Evolutionary conservation across 192 early-diverging fungal species (phyloP).

Genomic region (Linnemannia hyalina): DNA sequence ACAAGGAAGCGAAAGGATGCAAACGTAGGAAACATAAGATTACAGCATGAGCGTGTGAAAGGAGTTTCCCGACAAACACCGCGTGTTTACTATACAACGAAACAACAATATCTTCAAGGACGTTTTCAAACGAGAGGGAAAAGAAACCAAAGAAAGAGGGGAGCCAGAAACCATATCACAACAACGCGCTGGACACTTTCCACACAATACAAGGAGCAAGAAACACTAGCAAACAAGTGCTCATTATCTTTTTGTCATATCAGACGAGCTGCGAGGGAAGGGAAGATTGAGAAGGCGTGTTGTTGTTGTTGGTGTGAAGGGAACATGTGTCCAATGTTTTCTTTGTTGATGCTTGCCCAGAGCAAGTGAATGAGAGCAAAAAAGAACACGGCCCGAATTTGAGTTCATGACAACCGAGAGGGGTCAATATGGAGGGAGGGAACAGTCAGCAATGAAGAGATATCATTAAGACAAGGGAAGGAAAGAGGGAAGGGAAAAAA

Average conservation of each 20-base stretch:
- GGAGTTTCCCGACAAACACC: background rate
- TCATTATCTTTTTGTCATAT: background rate
- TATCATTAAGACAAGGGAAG: background rate
- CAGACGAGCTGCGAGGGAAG: background rate
- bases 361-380: background rate
- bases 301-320: background rate
- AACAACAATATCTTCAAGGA: background rate
- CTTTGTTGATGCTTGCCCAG: background rate
- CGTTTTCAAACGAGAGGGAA: background rate
- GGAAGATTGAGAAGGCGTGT: background rate
- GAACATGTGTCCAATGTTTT: conserved; percentile 1
- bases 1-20: background rate
- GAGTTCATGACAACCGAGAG: background rate
- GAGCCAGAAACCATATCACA: background rate
- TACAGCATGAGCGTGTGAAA: background rate
- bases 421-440: background rate
- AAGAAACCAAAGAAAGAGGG: background rate
- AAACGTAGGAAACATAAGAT: background rate
- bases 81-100: background rate
- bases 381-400: background rate
- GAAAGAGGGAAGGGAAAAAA: background rate
- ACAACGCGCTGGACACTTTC: background rate
- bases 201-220: background rate
- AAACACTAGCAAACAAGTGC: background rate
- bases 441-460: background rate